Base-by-base conservation (phyloP, 768 basidiomycete genomes). In the Crassisporium funariophilum region DNA sequence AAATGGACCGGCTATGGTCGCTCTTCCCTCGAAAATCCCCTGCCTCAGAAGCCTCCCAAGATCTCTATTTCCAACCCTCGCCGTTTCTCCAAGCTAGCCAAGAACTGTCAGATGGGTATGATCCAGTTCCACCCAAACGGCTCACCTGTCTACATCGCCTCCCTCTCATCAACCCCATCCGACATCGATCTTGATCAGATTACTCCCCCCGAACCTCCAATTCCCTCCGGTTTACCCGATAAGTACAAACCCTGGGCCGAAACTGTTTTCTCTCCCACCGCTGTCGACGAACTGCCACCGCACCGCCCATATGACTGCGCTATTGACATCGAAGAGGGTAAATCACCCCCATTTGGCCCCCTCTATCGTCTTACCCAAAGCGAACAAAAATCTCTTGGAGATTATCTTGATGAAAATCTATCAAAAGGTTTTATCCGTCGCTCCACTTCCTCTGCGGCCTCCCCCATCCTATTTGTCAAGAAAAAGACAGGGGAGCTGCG, bases 251-350 rank as follows among this genome's bases (percentile, higher is more conserved):
- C 62, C 9, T 69, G 54, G 35, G 49, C 58, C 16, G 44, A 58
- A 22, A 45, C 59, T 15, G 57, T 67, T 5, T 64, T 66, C 44
- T 56, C 57, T 11, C 54, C 58, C 12, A 41, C 38, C 2, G 56
- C 56, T 37, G 52, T 63, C 31, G 44, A 64, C 8, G 52, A 56
- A 13, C 64, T 69, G 1, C 64, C 65, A 5, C 54, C 56, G 9
- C 72, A 73, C 44, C 60, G 66, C 1, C 56, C 63, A 8, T 70
- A 63, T 44, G 68, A 74, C 50, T 55, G 61, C 20, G 52, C 58
- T 13, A 73, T 73, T 48, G 53, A 69, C 2, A 11, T 68, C 8
- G 63, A 69, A 47, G 67, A 65, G 2, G 50, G 50, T 4, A 47
- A 47, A 24, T 19, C 22, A 24, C 50, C 50, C 5, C 50, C 50